Evolutionary conservation across 1,139 yeast species (phyloP).

Genomic region (Lodderomyces metapsilosis): DNA sequence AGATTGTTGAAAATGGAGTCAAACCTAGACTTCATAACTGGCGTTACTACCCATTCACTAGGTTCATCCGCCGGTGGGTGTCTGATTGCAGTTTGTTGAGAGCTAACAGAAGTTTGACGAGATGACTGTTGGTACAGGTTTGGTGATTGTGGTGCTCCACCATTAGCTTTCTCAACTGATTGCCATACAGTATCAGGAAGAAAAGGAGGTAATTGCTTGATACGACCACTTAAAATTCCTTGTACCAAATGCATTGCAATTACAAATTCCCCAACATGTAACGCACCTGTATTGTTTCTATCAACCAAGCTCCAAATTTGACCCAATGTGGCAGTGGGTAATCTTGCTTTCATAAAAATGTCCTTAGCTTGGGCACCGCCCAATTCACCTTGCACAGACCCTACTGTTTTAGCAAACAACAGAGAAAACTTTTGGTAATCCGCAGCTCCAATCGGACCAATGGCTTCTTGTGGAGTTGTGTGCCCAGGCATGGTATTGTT

Average conservation of each 20-base stretch:
- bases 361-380: slow-evolving; percentile 78
- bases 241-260: slow-evolving; percentile 96
- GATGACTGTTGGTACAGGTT: slow-evolving; percentile 9
- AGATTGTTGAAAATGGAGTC: slow-evolving; percentile 75
- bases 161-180: slow-evolving; percentile 28
- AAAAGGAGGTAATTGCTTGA: slow-evolving; percentile 65
- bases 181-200: slow-evolving; percentile 72
- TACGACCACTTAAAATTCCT: slow-evolving; percentile 65
- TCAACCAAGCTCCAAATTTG: slow-evolving; percentile 91
- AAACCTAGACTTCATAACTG: slow-evolving; percentile 72
- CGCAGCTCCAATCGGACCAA: slow-evolving; percentile 62
- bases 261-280: slow-evolving; percentile 72
- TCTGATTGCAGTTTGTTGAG: slow-evolving; percentile 47
- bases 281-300: slow-evolving; percentile 66
- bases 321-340: slow-evolving; percentile 73
- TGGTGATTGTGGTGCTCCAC: slow-evolving; percentile 2
- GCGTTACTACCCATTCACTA: slow-evolving; percentile 65
- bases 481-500: slow-evolving; percentile 35
- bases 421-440: slow-evolving; percentile 74
- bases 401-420: slow-evolving; percentile 74
- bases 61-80: slow-evolving; percentile 21
- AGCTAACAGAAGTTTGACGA: slow-evolving; percentile 45
- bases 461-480: slow-evolving; percentile 35
- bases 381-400: slow-evolving; percentile 45
- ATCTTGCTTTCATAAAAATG: slow-evolving; percentile 83